Percentiles rank a stretch among this genome's conserved stretches.
Evolutionary conservation across 768 basidiomycete genomes (phyloP).

Genomic region (Boletus rubropictus): DNA sequence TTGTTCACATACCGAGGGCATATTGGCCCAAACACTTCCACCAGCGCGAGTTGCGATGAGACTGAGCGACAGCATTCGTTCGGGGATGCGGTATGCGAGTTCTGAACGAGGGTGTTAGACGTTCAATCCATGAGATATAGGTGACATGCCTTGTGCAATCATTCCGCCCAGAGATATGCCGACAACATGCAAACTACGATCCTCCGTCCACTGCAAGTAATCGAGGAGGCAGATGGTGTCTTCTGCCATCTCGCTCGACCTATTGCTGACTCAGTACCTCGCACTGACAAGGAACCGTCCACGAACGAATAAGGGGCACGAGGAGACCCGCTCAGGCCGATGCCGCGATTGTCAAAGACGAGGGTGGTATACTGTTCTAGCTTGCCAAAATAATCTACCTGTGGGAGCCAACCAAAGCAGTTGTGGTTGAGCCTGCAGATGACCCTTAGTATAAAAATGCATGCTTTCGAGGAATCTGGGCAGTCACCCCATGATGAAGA

Average conservation of each 20-base stretch:
- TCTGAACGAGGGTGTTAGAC: conserved; percentile 38
- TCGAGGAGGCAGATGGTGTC: conserved; percentile 65
- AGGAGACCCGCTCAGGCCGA: conserved; percentile 68
- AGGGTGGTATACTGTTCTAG: conserved; percentile 52
- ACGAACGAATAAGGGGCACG: conserved; percentile 73
- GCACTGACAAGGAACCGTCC: background rate
- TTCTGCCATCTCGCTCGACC: conserved; percentile 73
- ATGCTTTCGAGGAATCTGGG: background rate
- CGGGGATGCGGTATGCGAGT: conserved; percentile 57
- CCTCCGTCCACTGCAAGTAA: conserved; percentile 62
- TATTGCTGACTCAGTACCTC: conserved; percentile 21
- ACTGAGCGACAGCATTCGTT: conserved; percentile 60
- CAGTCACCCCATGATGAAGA: conserved; percentile 71
- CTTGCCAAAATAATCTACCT: conserved; percentile 60
- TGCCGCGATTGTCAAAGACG: conserved; percentile 83
- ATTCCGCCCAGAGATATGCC: conserved; percentile 78
- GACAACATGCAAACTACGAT: conserved; percentile 61
- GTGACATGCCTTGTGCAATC: conserved; percentile 63
- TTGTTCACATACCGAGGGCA: conserved; percentile 52
- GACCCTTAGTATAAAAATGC: conserved; percentile 3
- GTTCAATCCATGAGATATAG: background rate
- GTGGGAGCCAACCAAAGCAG: conserved; percentile 57
- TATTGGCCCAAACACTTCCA: conserved; percentile 48
- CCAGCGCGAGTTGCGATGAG: conserved; percentile 70
- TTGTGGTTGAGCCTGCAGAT: conserved; percentile 49